phyloP scores from a whole-genome alignment of 805 yeast species.

The Kodamaea nitidulidarum region DNA sequence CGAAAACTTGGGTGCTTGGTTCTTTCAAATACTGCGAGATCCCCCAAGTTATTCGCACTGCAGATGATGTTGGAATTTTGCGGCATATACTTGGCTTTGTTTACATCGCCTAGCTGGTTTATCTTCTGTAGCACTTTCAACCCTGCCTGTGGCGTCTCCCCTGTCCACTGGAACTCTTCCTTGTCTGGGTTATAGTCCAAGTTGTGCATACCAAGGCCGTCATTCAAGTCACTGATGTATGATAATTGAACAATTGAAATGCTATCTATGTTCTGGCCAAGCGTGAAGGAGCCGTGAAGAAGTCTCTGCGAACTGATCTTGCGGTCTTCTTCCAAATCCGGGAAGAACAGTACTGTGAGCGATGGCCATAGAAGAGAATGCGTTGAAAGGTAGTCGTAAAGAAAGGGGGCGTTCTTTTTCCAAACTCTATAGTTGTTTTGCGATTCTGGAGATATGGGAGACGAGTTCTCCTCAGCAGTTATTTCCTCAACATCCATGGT shows the following conservation, averaged over 20 bases:
- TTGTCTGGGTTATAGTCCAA: constrained; percentile 36
- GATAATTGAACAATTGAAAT: constrained; percentile 35
- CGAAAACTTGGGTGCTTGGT: constrained; percentile 62
- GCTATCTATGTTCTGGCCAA: constrained; percentile 52
- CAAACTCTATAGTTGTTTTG: constrained; percentile 46
- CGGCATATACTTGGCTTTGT: constrained; percentile 70
- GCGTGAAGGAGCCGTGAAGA: constrained; percentile 61
- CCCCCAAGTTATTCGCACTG: constrained; percentile 63
- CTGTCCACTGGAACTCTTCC: constrained; percentile 35
- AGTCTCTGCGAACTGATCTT: constrained; percentile 33
- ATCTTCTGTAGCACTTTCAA: constrained; percentile 50
- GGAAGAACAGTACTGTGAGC: constrained; percentile 57
- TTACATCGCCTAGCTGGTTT: constrained; percentile 69
- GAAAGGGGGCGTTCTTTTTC: constrained; percentile 57
- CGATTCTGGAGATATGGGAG: background rate
- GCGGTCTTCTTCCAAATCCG: constrained; percentile 37
- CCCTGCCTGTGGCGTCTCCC: constrained; percentile 11
- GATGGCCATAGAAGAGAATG: constrained; percentile 63
- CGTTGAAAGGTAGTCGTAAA: constrained; percentile 52
- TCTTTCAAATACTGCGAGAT: constrained; percentile 66
- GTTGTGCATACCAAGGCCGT: constrained; percentile 34
- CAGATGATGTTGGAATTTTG: constrained; percentile 83
- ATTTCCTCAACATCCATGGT: constrained; percentile 23
- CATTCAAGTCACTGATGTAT: constrained; percentile 26
- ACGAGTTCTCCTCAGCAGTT: background rate